Base-by-base conservation (phyloP, 768 basidiomycete genomes). In the Rickenella mellea region DNA sequence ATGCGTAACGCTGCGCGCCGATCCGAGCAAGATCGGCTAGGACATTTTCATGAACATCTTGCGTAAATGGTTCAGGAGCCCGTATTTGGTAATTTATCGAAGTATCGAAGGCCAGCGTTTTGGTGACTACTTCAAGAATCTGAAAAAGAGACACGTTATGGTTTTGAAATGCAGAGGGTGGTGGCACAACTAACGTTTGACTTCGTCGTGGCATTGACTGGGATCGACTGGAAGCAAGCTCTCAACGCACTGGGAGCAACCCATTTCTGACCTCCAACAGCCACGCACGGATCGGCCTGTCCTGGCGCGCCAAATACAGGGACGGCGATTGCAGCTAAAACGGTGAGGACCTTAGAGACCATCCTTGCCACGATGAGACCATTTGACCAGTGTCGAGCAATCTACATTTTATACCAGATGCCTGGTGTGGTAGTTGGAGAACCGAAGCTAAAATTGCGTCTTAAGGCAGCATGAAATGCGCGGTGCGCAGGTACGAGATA, bases 1-100 rank as follows among this genome's bases (percentile, higher is more conserved):
- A 72, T 2, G 55, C 27, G 48, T 78, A 78, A 1, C 53, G 40
- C 43, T 66, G 64, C 20, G 48, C 47, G 30, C 58, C 63, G 43
- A 76, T 76, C 31, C 70, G 62, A 6, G 63, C 66, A 31, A 79
- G 56, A 53, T 76, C 75, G 10, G 56, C 63, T 14, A 65, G 55
- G 9, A 80, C 50, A 50, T 81, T 70, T 50, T 76, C 75, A 43
- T 78, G 75, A 6, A 80, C 75, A 43, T 76, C 74, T 2, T 60
- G 47, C 8, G 64, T 53, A 51, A 74, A 79, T 5, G 77, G 77
- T 17, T 57, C 52, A 1, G 76, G 75, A 1, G 77, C 76, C 40
- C 62, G 59, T 31, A 73, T 64, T 55, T 78, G 69, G 44, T 78
- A 79, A 59, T 77, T 78, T 20, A 71, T 67, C 2, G 77, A 78